Base-by-base conservation (phyloP, 805 yeast species). In the Candida arabinofermentans region DNA sequence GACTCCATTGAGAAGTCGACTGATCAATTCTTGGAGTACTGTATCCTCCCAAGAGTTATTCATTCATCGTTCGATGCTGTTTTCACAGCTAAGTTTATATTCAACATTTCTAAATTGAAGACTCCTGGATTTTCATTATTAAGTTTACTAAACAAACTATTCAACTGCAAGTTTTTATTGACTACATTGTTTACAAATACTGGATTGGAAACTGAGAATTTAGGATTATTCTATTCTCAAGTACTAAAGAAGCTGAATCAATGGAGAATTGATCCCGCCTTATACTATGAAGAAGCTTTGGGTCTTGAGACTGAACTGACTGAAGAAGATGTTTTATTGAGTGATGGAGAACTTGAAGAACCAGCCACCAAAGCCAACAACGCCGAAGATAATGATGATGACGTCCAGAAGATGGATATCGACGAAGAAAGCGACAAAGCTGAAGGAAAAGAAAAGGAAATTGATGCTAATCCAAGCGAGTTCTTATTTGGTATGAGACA, bases 1-100 rank as follows among this genome's bases (percentile, higher is more conserved):
- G 43, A 48, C n/a, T n/a, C 42, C 2, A 21, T 37, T 13, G 41
- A 18, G 5, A 42, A 40, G 12, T 18, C 40, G 4, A 38, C 39
- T 22, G 27, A 37, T 21, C 50, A 48, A 27, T 32, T 87, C 36
- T 55, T 87, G 27, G 81, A 82, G 46, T 59, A 62, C 40, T 87
- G 96, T 59, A 51, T 87, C 6, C 61, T 89, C 10, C 96, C 96
- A 9, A 70, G 97, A 49, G 72, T 81, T 3, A 59, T 83, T 2
- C 88, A 83, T 48, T 86, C 96, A 0, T 79, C 95, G 0, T 75
- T 82, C 47, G 97, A 89, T 64, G 95, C 96, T 0, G 68, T 84
- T 0, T 90, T 66, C 56, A 62, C 80, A 27, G 77, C 85, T 0
- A 69, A 71, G 41, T 86, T 89, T 54, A 47, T 88, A 8, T 71